Evolutionary conservation across 2,329 filamentous ascomycete species (phyloP).

Genomic region (Curvularia eragrostidis): DNA sequence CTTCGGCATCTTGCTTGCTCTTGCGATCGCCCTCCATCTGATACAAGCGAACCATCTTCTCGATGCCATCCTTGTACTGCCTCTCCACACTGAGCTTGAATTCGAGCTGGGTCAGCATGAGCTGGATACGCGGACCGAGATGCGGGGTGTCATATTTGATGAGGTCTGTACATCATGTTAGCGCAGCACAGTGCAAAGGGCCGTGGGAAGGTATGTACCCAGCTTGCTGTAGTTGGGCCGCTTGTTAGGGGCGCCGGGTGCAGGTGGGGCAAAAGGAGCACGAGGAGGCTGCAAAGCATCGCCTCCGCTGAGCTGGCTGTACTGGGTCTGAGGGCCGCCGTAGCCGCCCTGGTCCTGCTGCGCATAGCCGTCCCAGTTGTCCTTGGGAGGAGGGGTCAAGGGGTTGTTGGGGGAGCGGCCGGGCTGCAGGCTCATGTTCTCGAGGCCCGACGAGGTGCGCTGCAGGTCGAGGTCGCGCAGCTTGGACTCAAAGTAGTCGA

Average conservation of each 20-base stretch:
- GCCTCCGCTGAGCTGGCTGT: conserved; percentile 68
- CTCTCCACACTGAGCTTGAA: conserved; percentile 99
- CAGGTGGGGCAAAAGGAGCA: conserved; percentile 77
- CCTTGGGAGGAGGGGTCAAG: conserved; percentile 73
- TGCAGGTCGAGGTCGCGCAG: conserved; percentile 87
- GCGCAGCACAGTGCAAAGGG: not conserved
- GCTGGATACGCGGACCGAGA: conserved; percentile 94
- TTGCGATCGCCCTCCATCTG: conserved; percentile 97
- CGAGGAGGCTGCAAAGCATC: conserved; percentile 80
- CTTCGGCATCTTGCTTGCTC: conserved; percentile 91
- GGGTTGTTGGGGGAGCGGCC: conserved; percentile 50
- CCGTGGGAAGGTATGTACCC: conserved; percentile 64
- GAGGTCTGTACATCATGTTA: conserved; percentile 67
- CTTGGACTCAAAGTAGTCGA: conserved; percentile 94
- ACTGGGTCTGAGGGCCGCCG: conserved; percentile 57
- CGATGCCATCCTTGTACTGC: conserved; percentile 97
- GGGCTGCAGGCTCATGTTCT: conserved; percentile 69
- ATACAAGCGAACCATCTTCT: conserved; percentile 99
- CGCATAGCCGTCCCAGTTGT: conserved; percentile 61
- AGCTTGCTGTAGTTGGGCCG: conserved; percentile 95
- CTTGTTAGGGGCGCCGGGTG: conserved; percentile 68
- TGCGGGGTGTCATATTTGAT: conserved; percentile 98
- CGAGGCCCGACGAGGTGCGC: conserved; percentile 71
- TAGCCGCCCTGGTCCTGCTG: conserved; percentile 68
- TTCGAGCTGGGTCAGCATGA: conserved; percentile 98